Conservation (phyloP, 2,329 filamentous ascomycete genomes). For the Corinectria fuckeliana region DNA sequence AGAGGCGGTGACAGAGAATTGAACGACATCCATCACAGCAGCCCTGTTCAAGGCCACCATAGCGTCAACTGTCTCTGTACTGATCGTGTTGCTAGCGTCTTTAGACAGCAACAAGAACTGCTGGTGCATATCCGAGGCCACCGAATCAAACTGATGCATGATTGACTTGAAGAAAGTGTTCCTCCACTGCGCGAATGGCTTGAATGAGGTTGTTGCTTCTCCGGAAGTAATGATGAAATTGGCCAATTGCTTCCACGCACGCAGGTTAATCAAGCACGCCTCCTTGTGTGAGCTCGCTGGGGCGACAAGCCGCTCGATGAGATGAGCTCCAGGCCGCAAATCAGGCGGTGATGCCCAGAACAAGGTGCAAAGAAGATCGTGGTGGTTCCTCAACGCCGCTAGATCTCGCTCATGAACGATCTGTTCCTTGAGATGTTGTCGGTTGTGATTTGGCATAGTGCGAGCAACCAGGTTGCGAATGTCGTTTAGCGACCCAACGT, state of each 20-base stretch:
- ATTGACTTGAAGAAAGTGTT: slow-evolving; percentile 63
- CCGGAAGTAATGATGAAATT: slow-evolving; percentile 61
- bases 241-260: slow-evolving; percentile 68
- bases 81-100: slow-evolving; percentile 51
- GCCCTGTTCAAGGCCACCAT: slow-evolving; percentile 61
- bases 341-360: slow-evolving; percentile 68
- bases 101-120: slow-evolving; percentile 59
- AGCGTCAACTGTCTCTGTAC: slow-evolving; percentile 53
- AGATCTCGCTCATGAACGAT: slow-evolving; percentile 65
- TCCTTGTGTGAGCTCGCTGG: slow-evolving; percentile 69
- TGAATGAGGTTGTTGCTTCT: slow-evolving; percentile 56
- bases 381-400: slow-evolving; percentile 70
- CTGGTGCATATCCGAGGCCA: slow-evolving; percentile 61
- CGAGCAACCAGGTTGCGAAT: slow-evolving; percentile 67
- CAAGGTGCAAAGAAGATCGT: slow-evolving; percentile 70
- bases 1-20: slow-evolving; percentile 55
- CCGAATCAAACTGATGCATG: slow-evolving; percentile 63
- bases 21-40: slow-evolving; percentile 59
- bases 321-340: slow-evolving; percentile 58
- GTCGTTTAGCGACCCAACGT: slow-evolving; percentile 59
- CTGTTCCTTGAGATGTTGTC: slow-evolving; percentile 69
- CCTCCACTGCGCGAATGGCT: slow-evolving; percentile 56
- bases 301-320: slow-evolving; percentile 65
- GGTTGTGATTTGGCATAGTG: slow-evolving; percentile 69
- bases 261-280: slow-evolving; percentile 68